These are phyloP conservation scores for Clitocybe nebularis DNA, from an alignment of 1,284 basidiomycete species.

Conservation along the genomic window DNA sequence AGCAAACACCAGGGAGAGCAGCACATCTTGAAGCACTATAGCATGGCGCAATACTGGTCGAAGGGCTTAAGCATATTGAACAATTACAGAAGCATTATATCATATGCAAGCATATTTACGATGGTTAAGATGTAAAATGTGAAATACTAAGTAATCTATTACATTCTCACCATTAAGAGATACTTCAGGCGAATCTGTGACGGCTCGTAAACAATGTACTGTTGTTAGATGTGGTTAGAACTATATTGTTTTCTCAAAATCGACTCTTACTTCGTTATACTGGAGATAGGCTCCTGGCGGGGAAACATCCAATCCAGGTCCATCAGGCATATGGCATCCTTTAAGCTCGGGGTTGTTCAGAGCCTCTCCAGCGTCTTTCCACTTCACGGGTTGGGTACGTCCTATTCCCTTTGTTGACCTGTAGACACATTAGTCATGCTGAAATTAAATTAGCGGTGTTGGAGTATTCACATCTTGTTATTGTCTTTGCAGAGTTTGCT, in stretches of 20 bases:
- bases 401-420: slow-evolving; percentile 57
- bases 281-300: slow-evolving; percentile 31
- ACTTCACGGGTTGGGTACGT: slow-evolving; percentile 45
- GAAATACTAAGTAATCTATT: not conserved
- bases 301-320: slow-evolving; percentile 34
- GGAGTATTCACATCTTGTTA: slow-evolving; percentile 21
- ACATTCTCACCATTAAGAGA: slow-evolving; percentile 40
- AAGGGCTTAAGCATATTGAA: no score
- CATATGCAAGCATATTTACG: not conserved
- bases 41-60: no score
- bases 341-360: slow-evolving; percentile 46
- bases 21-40: no score
- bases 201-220: slow-evolving; percentile 43
- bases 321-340: slow-evolving; percentile 59
- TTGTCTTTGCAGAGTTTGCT: slow-evolving; percentile 42
- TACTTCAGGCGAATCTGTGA: slow-evolving; percentile 41
- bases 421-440: slow-evolving; percentile 6
- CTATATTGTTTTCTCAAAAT: not conserved
- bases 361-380: slow-evolving; percentile 57
- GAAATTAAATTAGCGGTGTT: not conserved
- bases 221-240: slow-evolving; percentile 4
- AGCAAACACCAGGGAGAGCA: not conserved
- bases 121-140: not conserved
- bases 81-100: slow-evolving; percentile 1
- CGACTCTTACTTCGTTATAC: slow-evolving; percentile 49